Evolutionary conservation across 2,329 filamentous ascomycete species (phyloP).

Genomic region (Colletotrichum aenigma): DNA sequence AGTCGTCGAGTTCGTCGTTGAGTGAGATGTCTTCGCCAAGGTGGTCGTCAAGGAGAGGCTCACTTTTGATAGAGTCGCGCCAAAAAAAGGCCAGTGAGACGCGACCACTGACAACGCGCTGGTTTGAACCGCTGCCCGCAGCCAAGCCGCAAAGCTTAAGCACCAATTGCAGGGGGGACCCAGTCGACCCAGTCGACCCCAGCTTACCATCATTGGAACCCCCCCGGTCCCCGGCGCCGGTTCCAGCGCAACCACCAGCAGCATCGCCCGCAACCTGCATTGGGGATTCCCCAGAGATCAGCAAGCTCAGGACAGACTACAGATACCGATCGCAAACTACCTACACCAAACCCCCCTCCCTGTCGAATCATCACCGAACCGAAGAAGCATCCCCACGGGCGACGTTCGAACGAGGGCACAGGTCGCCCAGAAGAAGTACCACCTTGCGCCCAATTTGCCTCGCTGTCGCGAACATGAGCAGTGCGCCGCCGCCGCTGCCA

Average conservation of each 20-base stretch:
- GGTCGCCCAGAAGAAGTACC: neutral
- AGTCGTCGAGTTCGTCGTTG: neutral
- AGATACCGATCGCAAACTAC: neutral
- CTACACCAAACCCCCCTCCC: neutral
- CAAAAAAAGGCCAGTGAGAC: slow-evolving; percentile 22
- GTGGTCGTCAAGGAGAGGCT: slow-evolving; percentile 10
- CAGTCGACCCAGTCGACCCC: neutral
- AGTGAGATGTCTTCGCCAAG: neutral
- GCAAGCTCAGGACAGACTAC: neutral
- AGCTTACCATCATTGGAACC: neutral
- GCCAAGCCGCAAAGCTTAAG: slow-evolving; percentile 2
- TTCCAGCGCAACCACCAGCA: neutral
- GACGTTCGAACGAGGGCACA: neutral
- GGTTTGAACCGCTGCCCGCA: neutral
- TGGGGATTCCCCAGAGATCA: neutral
- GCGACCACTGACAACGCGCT: slow-evolving; percentile 23
- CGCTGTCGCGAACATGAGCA: slow-evolving; percentile 41
- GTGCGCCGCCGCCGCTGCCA: slow-evolving; percentile 22
- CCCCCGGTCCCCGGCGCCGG: neutral
- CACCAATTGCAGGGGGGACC: slow-evolving; percentile 12
- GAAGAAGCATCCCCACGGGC: neutral
- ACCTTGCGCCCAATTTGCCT: neutral
- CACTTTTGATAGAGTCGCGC: slow-evolving; percentile 15
- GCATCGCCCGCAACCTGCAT: slow-evolving; percentile 4
- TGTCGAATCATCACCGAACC: neutral